Conservation (phyloP, 2,329 filamentous ascomycete genomes). For the Xylaria multiplex region DNA sequence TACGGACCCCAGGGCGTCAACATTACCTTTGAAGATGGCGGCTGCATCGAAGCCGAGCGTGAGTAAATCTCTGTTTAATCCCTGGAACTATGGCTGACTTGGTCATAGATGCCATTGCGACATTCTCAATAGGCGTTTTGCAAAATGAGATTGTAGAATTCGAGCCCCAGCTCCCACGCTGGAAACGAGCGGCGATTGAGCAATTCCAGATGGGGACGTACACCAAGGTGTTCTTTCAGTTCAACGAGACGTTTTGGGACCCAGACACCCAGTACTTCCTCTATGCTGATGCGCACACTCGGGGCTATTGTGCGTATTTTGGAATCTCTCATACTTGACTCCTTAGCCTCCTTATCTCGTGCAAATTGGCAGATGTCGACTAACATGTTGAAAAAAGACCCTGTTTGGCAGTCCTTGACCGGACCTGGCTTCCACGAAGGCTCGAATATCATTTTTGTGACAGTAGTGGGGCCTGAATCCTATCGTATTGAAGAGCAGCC, state of each 20-base stretch:
- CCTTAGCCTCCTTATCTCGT: no score
- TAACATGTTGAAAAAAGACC: slow-evolving; percentile 41
- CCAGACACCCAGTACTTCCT: slow-evolving; percentile 56
- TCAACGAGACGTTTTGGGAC: slow-evolving; percentile 73
- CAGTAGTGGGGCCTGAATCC: slow-evolving; percentile 66
- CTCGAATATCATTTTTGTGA: slow-evolving; percentile 73
- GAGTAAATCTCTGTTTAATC: slow-evolving; percentile 21
- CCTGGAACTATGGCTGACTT: slow-evolving; percentile 29
- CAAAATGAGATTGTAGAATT: slow-evolving; percentile 70
- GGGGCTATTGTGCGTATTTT: slow-evolving; percentile 52
- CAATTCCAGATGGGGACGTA: slow-evolving; percentile 77
- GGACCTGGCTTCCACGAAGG: slow-evolving; percentile 66
- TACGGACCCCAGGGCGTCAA: slow-evolving; percentile 64
- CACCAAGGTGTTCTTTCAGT: slow-evolving; percentile 78
- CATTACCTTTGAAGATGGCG: slow-evolving; percentile 62
- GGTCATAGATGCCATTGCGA: slow-evolving; percentile 64
- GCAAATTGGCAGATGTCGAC: no score
- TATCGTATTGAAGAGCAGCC: slow-evolving; percentile 68
- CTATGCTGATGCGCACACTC: slow-evolving; percentile 55
- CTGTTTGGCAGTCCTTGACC: slow-evolving; percentile 72
- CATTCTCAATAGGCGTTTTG: slow-evolving; percentile 74
- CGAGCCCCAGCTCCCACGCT: slow-evolving; percentile 66
- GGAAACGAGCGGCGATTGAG: slow-evolving; percentile 72
- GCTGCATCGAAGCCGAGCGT: slow-evolving; percentile 47
- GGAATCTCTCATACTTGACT: no score